phyloP scores from a whole-genome alignment of 345 rosid genomes.

The Acer negundo region DNA sequence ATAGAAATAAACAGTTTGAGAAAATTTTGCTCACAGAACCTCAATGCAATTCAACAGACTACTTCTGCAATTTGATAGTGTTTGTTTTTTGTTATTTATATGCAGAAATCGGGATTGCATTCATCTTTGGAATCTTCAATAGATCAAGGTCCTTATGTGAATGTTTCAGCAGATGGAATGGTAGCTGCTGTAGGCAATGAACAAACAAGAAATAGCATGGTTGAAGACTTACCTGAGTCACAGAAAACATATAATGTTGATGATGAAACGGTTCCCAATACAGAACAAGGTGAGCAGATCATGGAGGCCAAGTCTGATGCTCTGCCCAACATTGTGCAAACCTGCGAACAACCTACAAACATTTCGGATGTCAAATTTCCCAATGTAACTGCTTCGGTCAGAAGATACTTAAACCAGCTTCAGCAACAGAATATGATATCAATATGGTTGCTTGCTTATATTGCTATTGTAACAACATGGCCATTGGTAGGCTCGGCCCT shows the following conservation, averaged over 20 bases:
- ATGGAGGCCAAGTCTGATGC: slow-evolving; percentile 25
- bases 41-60: not conserved
- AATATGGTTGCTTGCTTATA: slow-evolving; percentile 56
- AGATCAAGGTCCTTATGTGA: slow-evolving; percentile 70
- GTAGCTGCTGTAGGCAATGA: slow-evolving; percentile 61
- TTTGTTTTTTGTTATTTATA: slow-evolving; percentile 31
- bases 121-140: slow-evolving; percentile 47
- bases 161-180: slow-evolving; percentile 62
- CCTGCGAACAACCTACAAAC: slow-evolving; percentile 24
- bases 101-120: slow-evolving; percentile 25
- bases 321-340: slow-evolving; percentile 15
- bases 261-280: slow-evolving; percentile 17
- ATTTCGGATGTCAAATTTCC: slow-evolving; percentile 26
- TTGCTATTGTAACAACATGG: slow-evolving; percentile 62
- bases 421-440: slow-evolving; percentile 38
- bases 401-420: slow-evolving; percentile 47
- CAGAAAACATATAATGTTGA: slow-evolving; percentile 6
- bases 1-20: not conserved
- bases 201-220: slow-evolving; percentile 18
- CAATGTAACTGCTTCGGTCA: slow-evolving; percentile 26
- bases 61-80: not conserved
- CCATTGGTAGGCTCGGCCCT: slow-evolving; percentile 61
- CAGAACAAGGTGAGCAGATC: slow-evolving; percentile 25
- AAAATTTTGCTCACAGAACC: not conserved
- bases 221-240: slow-evolving; percentile 18